phyloP scores from a whole-genome alignment of 352 stramenopile genomes.

The Chrysophaeum taylorii region DNA sequence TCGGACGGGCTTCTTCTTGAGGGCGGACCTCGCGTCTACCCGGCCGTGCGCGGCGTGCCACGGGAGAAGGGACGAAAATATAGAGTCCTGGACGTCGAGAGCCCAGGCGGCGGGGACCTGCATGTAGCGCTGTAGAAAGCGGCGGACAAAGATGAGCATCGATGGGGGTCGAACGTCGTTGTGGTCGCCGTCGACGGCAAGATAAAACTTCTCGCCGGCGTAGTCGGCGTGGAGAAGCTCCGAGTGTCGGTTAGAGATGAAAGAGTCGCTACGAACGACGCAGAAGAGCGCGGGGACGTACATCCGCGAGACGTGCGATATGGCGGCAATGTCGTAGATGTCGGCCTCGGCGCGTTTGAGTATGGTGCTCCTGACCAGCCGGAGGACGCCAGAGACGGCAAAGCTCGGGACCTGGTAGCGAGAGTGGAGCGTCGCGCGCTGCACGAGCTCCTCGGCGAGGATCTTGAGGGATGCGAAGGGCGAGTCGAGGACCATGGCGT shows the following conservation, averaged over 20 bases:
- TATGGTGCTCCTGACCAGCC: constrained; percentile 70
- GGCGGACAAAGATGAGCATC: constrained; percentile 60
- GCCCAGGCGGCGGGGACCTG: constrained; percentile 15
- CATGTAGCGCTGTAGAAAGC: constrained; percentile 62
- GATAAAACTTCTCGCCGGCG: constrained; percentile 85
- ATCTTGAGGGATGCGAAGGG: constrained; percentile 88
- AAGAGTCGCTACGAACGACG: constrained; percentile 75
- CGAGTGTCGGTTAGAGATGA: constrained; percentile 64
- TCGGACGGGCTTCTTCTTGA: neutral
- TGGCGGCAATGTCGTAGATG: constrained; percentile 54
- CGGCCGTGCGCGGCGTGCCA: constrained; percentile 8
- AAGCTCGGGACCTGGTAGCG: constrained; percentile 79
- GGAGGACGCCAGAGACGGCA: constrained; percentile 69
- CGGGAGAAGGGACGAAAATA: neutral
- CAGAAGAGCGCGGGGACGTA: constrained; percentile 92
- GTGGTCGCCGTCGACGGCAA: constrained; percentile 64
- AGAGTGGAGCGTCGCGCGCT: constrained; percentile 77
- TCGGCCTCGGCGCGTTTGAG: constrained; percentile 69
- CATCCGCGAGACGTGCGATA: constrained; percentile 69
- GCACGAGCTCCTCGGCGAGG: constrained; percentile 91
- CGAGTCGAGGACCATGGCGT: constrained; percentile 90
- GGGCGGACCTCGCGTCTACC: neutral
- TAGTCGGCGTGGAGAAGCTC: constrained; percentile 70
- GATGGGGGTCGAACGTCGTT: constrained; percentile 63
- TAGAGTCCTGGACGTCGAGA: neutral